Conservation (phyloP, 306 rosid genomes). For the Nissolia schottii region DNA sequence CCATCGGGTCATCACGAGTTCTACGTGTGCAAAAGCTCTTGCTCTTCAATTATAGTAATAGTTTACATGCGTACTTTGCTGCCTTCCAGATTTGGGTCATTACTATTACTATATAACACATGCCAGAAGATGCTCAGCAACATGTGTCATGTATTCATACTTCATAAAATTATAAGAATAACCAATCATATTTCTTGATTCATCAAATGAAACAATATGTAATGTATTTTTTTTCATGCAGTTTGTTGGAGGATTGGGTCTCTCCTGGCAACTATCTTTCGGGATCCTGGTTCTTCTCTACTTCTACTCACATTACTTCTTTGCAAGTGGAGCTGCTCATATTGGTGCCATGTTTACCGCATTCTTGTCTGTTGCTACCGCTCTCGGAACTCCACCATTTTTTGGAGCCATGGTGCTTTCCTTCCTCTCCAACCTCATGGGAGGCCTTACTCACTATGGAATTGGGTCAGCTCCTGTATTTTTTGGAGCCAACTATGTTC, state of each 20-base stretch:
- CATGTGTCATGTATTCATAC: neutral
- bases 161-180: neutral
- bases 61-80: neutral
- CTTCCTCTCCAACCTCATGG: conserved; percentile 96
- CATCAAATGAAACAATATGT: conserved; percentile 12
- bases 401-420: conserved; percentile 87
- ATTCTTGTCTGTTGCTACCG: conserved; percentile 94
- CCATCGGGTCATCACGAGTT: neutral
- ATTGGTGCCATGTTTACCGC: conserved; percentile 99
- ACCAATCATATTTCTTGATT: neutral
- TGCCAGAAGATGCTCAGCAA: neutral
- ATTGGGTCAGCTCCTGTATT: conserved; percentile 96
- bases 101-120: neutral
- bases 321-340: conserved; percentile 99
- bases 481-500: conserved; percentile 95
- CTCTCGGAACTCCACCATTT: conserved; percentile 92
- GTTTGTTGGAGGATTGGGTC: conserved; percentile 97
- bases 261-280: conserved; percentile 89
- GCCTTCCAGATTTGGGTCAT: neutral
- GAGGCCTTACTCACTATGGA: conserved; percentile 98
- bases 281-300: conserved; percentile 95
- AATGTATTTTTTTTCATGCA: conserved; percentile 34
- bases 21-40: neutral
- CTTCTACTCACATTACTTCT: conserved; percentile 97
- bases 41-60: neutral